Conservation (phyloP, 768 basidiomycete genomes). For the Holtermannia corniformis region DNA sequence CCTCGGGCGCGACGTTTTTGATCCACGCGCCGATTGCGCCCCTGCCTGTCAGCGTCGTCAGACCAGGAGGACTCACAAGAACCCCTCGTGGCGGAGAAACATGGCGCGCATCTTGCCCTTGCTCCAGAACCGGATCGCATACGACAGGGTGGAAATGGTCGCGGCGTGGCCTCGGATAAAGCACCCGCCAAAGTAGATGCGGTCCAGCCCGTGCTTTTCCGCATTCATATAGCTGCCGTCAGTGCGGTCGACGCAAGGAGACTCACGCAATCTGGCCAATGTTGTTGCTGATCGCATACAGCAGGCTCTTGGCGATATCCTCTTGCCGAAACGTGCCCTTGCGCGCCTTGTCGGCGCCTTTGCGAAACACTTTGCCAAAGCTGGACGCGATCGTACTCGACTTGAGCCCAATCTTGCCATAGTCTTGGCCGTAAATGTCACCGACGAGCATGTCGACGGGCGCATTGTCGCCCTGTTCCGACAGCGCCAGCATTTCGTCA, state of each 20-base stretch:
- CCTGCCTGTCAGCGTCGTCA: constrained; percentile 43
- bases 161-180: constrained; percentile 98
- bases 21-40: constrained; percentile 97
- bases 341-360: constrained; percentile 52
- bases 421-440: constrained; percentile 98
- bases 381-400: constrained; percentile 96
- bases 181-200: constrained; percentile 98
- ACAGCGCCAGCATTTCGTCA: constrained; percentile 94
- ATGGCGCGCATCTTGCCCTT: constrained; percentile 93
- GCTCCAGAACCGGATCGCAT: constrained; percentile 99
- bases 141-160: constrained; percentile 92
- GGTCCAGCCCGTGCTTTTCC: constrained; percentile 90
- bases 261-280: constrained; percentile 99
- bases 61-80: constrained; percentile 57
- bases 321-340: constrained; percentile 74
- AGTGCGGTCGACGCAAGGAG: too few relatives aligned
- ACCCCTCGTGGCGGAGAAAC: constrained; percentile 95
- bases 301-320: constrained; percentile 85
- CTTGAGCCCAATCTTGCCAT: constrained; percentile 86
- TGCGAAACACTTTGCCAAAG: constrained; percentile 96
- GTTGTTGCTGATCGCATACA: constrained; percentile 97
- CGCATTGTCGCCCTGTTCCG: constrained; percentile 87
- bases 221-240: constrained; percentile 97
- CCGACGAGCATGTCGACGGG: constrained; percentile 97
- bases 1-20: constrained; percentile 63